These are phyloP conservation scores for Phytopythium aichiense DNA, from an alignment of 352 stramenopile genomes.

Conservation along the genomic window DNA sequence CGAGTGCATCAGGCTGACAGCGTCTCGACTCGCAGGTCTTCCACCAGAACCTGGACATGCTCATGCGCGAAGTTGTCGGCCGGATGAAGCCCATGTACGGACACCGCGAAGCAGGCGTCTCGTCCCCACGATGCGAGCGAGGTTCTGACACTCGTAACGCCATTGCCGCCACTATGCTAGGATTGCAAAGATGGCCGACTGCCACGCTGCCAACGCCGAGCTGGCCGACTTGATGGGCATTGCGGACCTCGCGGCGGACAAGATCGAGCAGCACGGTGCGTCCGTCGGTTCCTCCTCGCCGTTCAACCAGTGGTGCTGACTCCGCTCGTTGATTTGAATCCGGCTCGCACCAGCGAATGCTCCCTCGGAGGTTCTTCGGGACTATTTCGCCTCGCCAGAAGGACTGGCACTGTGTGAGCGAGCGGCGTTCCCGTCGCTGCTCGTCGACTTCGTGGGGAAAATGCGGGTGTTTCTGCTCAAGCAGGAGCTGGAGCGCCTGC, in stretches of 20 bases:
- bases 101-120: background rate
- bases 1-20: background rate
- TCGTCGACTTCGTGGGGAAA: conserved; percentile 61
- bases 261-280: conserved; percentile 48
- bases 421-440: conserved; percentile 60
- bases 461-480: conserved; percentile 42
- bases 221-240: conserved; percentile 39
- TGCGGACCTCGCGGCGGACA: conserved; percentile 34
- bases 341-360: conserved; percentile 24
- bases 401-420: conserved; percentile 59
- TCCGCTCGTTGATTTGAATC: background rate
- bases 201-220: conserved; percentile 26
- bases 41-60: conserved; percentile 48
- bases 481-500: conserved; percentile 34
- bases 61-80: conserved; percentile 40
- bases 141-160: background rate
- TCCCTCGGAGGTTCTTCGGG: conserved; percentile 30
- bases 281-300: conserved; percentile 2
- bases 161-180: conserved; percentile 16
- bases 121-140: background rate
- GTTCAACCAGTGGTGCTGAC: background rate
- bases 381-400: conserved; percentile 43
- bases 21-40: conserved; percentile 24
- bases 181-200: conserved; percentile 42
- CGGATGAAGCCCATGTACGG: conserved; percentile 9